phyloP scores from a whole-genome alignment of 176 grass and related monocot genomes.

The Microstegium vimineum region DNA sequence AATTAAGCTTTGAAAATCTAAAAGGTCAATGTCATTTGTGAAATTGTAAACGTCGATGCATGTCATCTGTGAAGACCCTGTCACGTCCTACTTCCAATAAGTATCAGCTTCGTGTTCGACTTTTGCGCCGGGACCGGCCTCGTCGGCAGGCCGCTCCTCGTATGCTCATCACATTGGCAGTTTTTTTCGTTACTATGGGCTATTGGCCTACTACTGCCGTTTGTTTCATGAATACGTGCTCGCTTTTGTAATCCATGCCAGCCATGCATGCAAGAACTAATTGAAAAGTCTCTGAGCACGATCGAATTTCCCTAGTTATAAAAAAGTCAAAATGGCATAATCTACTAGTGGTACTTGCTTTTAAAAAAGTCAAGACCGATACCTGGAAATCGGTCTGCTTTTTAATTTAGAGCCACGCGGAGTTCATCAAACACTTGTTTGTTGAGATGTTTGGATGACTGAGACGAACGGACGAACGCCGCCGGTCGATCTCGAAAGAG shows the following conservation, averaged over 20 bases:
- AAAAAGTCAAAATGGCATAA: neutral
- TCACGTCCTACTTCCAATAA: too few relatives aligned
- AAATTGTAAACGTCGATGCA: neutral
- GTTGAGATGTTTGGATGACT: neutral
- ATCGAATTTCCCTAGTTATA: neutral
- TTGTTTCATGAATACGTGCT: neutral
- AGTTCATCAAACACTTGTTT: neutral
- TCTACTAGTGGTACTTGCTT: too few relatives aligned
- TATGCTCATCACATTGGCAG: neutral
- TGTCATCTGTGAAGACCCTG: neutral
- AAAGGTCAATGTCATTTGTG: neutral
- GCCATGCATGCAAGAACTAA: too few relatives aligned
- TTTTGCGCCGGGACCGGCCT: neutral
- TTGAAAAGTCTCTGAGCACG: neutral
- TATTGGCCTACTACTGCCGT: too few relatives aligned
- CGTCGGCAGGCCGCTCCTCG: neutral
- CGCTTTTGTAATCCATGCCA: constrained; percentile 5
- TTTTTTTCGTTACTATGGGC: too few relatives aligned
- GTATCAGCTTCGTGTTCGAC: neutral
- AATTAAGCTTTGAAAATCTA: neutral
- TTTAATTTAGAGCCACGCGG: neutral
- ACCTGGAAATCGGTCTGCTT: neutral
- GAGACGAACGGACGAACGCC: neutral
- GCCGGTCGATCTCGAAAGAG: neutral
- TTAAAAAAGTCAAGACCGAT: neutral